Conservation (phyloP, 2,329 filamentous ascomycete species). For the Penicillium sp. region DNA sequence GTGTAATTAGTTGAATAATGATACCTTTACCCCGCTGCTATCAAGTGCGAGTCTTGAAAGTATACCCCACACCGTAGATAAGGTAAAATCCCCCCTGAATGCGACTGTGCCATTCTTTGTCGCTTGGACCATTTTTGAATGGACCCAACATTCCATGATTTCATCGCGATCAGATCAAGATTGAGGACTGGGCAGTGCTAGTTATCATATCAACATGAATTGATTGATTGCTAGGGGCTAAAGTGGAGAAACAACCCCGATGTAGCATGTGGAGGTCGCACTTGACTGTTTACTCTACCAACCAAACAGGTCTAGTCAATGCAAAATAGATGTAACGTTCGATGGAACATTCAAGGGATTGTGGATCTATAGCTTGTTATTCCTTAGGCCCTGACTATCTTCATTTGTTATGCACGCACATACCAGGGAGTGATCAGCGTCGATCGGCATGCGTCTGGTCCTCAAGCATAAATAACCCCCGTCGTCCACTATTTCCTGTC, state of each 20-base stretch:
- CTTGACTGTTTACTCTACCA: conserved; percentile 1
- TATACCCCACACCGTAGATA: conserved; percentile 1
- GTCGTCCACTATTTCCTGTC: neutral
- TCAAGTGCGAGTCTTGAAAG: too few relatives aligned
- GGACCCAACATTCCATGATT: neutral
- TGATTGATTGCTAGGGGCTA: neutral
- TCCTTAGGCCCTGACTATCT: neutral
- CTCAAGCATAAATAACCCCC: conserved; percentile 17
- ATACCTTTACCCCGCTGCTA: neutral
- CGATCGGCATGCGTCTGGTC: conserved; percentile 10
- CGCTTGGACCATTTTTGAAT: neutral
- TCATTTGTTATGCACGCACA: conserved; percentile 4
- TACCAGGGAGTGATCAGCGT: conserved; percentile 18
- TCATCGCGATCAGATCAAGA: neutral
- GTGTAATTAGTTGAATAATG: neutral
- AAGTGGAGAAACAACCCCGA: neutral
- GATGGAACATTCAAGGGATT: conserved; percentile 13
- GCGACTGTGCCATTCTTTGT: neutral
- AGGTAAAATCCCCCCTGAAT: neutral
- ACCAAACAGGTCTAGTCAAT: neutral
- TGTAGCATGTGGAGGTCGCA: conserved; percentile 20
- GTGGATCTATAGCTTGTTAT: neutral
- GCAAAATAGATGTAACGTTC: conserved; percentile 11
- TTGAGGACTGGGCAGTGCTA: too few relatives aligned
- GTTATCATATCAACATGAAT: too few relatives aligned